phyloP scores from a whole-genome alignment of 345 rosid species.

The Eucalyptus virginea region DNA sequence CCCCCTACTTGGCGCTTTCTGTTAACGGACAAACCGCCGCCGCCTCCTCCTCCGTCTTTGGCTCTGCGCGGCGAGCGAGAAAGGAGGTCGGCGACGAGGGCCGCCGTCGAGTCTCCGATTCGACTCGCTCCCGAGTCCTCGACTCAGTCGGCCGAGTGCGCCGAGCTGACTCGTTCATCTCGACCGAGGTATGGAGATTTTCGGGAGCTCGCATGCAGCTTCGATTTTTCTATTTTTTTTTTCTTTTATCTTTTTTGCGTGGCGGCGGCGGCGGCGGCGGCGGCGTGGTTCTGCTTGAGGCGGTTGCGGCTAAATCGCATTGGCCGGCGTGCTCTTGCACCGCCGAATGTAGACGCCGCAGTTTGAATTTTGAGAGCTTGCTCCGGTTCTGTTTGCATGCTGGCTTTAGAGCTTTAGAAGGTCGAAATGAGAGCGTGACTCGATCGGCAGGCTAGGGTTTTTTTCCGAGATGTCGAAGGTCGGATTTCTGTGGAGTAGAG shows the following conservation, averaged over 20 bases:
- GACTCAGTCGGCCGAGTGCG: not conserved
- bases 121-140: not conserved
- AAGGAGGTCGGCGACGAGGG: not conserved
- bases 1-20: fast-evolving
- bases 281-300: not conserved
- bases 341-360: not conserved
- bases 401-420: not conserved
- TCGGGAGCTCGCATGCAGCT: not conserved
- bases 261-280: not conserved
- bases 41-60: not conserved
- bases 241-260: fast-evolving
- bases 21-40: not conserved
- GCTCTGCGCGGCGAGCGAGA: not conserved
- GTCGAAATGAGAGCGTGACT: not conserved
- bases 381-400: not conserved
- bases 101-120: not conserved
- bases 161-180: not conserved
- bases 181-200: not conserved
- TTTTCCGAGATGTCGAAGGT: not conserved
- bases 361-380: not conserved
- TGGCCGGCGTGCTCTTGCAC: not conserved
- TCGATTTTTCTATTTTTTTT: not conserved
- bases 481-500: not conserved
- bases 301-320: not conserved
- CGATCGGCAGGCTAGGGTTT: not conserved